Evolutionary conservation across 495 filamentous ascomycete genomes (phyloP).

Genomic region (Penicillium ucsense): DNA sequence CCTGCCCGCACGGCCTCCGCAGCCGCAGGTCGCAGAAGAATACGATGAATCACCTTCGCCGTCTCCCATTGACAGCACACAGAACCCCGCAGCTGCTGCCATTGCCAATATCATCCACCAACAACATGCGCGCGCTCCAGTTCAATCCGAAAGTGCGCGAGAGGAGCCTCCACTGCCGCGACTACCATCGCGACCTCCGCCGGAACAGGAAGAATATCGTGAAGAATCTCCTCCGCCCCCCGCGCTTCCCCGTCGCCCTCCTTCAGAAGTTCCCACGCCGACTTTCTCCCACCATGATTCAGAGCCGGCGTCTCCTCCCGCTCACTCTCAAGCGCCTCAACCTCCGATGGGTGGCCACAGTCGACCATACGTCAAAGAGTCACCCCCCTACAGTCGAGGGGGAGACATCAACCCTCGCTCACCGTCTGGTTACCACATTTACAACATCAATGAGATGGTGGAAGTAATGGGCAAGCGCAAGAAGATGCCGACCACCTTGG

Average conservation of each 20-base stretch:
- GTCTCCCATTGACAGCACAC: conserved; percentile 28
- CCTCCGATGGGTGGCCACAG: conserved; percentile 22
- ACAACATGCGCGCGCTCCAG: conserved; percentile 25
- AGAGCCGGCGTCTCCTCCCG: conserved; percentile 17
- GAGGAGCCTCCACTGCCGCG: conserved; percentile 30
- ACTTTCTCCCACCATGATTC: conserved; percentile 43
- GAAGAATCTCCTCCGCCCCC: conserved; percentile 46
- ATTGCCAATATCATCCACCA: conserved; percentile 63
- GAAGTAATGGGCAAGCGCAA: conserved; percentile 90
- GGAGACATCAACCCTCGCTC: conserved; percentile 40
- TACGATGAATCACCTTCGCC: conserved; percentile 13
- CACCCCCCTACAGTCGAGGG: conserved; percentile 49
- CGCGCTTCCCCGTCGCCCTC: conserved; percentile 58
- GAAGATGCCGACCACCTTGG: conserved; percentile 92
- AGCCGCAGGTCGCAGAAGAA: conserved; percentile 14
- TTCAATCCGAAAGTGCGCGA: conserved; percentile 20
- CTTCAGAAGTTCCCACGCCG: conserved; percentile 46
- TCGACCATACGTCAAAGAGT: conserved; percentile 34
- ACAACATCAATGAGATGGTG: conserved; percentile 94
- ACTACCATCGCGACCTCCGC: conserved; percentile 32
- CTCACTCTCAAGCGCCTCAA: conserved; percentile 15
- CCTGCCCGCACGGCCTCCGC: conserved; percentile 30
- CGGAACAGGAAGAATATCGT: conserved; percentile 43
- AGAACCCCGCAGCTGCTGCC: conserved; percentile 61
- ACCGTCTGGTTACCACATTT: conserved; percentile 78